Evolutionary conservation across 345 rosid species (phyloP).

Genomic region (Hirschfeldia incana): DNA sequence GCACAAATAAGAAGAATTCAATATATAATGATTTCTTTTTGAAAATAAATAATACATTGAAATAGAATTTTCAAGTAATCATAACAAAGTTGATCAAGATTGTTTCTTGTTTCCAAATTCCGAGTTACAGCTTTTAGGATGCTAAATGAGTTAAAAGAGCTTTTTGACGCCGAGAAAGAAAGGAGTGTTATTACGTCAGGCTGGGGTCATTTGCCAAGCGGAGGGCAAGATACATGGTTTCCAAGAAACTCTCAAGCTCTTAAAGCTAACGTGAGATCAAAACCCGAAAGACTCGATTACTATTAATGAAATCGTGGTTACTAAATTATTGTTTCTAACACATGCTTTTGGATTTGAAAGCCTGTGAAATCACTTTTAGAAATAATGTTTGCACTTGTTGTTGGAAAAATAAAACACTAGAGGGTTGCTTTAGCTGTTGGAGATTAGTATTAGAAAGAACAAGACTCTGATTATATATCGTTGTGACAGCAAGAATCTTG

Average conservation of each 20-base stretch:
- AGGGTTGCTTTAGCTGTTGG: conserved; percentile 79
- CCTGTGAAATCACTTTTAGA: background rate
- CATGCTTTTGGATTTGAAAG: background rate
- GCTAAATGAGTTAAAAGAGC: conserved; percentile 13
- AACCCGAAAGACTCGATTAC: background rate
- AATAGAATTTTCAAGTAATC: background rate
- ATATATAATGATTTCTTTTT: too few relatives aligned
- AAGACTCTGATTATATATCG: background rate
- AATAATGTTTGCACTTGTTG: background rate
- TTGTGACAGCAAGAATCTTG: background rate
- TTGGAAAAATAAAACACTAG: conserved; percentile 39
- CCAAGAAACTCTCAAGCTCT: background rate
- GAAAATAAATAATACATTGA: too few relatives aligned
- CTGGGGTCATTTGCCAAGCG: background rate
- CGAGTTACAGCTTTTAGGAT: conserved; percentile 19
- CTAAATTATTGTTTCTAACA: background rate
- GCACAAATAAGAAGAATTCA: background rate
- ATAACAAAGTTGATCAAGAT: background rate
- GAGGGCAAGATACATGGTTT: conserved; percentile 29
- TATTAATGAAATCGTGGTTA: background rate
- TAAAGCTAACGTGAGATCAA: background rate
- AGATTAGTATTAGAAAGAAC: conserved; percentile 75
- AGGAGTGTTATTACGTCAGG: background rate
- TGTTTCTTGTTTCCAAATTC: conserved; percentile 3
- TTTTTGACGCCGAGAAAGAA: conserved; percentile 15